phyloP scores from a whole-genome alignment of 768 basidiomycete species.

The Russula brevipes region DNA sequence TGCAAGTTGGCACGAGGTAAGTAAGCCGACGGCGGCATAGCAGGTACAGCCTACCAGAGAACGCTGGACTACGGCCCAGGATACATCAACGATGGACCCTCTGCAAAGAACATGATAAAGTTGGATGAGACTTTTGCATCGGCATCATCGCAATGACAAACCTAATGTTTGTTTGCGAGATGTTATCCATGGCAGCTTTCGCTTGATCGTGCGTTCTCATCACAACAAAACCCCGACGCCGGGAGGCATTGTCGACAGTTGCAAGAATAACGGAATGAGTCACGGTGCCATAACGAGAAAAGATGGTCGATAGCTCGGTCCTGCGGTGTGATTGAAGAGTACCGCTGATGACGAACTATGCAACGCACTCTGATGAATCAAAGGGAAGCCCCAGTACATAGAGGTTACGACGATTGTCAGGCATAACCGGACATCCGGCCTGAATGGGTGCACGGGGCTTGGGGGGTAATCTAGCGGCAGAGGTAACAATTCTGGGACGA shows the following conservation, averaged over 20 bases:
- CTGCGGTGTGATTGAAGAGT: conserved; percentile 26
- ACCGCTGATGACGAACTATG: not conserved
- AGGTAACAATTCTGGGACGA: conserved; percentile 28
- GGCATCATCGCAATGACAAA: conserved; percentile 31
- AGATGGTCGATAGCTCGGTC: conserved; percentile 56
- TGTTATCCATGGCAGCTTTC: conserved; percentile 54
- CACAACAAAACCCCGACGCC: conserved; percentile 78
- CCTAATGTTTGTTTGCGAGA: conserved; percentile 70
- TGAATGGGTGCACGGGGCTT: conserved; percentile 26
- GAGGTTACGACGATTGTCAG: conserved; percentile 62
- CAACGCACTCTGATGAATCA: conserved; percentile 64
- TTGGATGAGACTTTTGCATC: not conserved
- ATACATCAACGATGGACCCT: conserved; percentile 72
- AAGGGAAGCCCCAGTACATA: conserved; percentile 84
- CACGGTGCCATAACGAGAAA: conserved; percentile 61
- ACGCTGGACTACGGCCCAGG: conserved; percentile 85
- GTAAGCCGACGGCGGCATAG: conserved; percentile 12
- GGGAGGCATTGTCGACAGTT: conserved; percentile 77
- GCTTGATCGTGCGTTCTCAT: conserved; percentile 75
- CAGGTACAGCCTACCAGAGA: conserved; percentile 52
- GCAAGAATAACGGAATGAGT: conserved; percentile 76
- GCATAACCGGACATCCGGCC: conserved; percentile 31
- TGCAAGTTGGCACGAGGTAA: conserved; percentile 27
- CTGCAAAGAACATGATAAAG: conserved; percentile 33
- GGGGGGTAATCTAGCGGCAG: conserved; percentile 17